phyloP scores from a whole-genome alignment of 495 filamentous ascomycete species.

The Daldinia grandis region DNA sequence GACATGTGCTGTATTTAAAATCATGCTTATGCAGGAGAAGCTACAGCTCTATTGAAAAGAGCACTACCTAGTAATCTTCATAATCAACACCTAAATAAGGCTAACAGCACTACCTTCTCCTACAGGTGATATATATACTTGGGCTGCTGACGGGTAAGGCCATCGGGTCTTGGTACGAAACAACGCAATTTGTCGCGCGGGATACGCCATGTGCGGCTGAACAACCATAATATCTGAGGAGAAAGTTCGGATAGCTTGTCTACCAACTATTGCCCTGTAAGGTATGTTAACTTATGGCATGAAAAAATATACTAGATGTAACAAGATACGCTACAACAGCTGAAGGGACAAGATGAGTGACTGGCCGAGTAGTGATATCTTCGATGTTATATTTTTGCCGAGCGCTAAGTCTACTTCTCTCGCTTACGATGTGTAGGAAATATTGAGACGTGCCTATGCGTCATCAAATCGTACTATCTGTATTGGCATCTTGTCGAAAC shows the following conservation, averaged over 20 bases:
- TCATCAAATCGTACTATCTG: too few relatives aligned
- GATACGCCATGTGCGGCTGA: neutral
- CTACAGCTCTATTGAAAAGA: neutral
- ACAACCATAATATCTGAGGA: neutral
- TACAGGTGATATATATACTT: neutral
- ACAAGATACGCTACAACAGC: neutral
- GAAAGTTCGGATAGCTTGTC: neutral
- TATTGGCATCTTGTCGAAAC: too few relatives aligned
- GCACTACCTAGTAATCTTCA: neutral
- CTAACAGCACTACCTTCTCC: neutral
- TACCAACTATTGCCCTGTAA: neutral
- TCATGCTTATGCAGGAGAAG: neutral
- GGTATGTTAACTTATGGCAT: too few relatives aligned
- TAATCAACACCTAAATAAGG: neutral
- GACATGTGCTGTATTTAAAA: neutral
- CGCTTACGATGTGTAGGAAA: too few relatives aligned
- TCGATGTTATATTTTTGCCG: too few relatives aligned
- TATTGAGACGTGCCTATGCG: too few relatives aligned
- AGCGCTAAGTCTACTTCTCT: too few relatives aligned
- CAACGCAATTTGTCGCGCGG: neutral
- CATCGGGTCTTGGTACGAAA: neutral
- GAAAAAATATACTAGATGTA: too few relatives aligned
- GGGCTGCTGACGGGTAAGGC: neutral
- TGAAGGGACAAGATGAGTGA: neutral
- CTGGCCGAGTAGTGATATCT: too few relatives aligned